Evolutionary conservation across 805 yeast species (phyloP), one percentile per base, ranked within the genome.

Genomic region (Sugiyamaella valdiviana): DNA sequence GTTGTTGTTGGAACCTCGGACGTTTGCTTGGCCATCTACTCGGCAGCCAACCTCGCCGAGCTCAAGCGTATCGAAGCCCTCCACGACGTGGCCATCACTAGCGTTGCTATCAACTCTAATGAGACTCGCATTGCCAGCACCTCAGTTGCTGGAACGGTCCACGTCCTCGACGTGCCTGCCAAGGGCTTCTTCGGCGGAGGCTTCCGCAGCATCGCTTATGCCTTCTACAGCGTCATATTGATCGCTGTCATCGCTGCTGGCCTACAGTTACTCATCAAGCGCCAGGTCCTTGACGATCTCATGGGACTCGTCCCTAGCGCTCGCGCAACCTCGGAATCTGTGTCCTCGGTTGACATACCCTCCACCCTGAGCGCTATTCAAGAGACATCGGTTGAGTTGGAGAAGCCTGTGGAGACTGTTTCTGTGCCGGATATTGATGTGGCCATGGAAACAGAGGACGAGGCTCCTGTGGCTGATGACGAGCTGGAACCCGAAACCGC

Each of bases 51-150:
- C 52, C 75, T 89, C 51, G 71, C 74, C 39, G 63, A 74, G 10
- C 57, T 79, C 21, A 78, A 75, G 49, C 67, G 72, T 5, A 68
- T 79, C 48, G 74, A 75, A 39, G 77, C 83, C 51, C 80, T 85
- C 47, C 96, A 89, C 63, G 70, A 75, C 6, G 85, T 85, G 63
- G 88, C 95, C 21, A 80, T 88, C 45, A 88, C 96, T 0, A 74
- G 77, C 39, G 78, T 86, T 7, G 69, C 78, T 2, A 81, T 87
- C 51, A 81, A 88, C 3, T 82, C 85, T 12, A 73, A 79, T 60
- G 88, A 90, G 6, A 67, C 76, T 44, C 73, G 73, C 48, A 66
- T 87, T 43, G 91, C 87, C 2, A 76, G 87, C 19, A 82, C 80
- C 0, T 82, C 91, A 29, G 95, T 90, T 1, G 85, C 93, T 2